Base-by-base conservation (phyloP, 1,139 yeast genomes). In the Suhomyces choctaworum region DNA sequence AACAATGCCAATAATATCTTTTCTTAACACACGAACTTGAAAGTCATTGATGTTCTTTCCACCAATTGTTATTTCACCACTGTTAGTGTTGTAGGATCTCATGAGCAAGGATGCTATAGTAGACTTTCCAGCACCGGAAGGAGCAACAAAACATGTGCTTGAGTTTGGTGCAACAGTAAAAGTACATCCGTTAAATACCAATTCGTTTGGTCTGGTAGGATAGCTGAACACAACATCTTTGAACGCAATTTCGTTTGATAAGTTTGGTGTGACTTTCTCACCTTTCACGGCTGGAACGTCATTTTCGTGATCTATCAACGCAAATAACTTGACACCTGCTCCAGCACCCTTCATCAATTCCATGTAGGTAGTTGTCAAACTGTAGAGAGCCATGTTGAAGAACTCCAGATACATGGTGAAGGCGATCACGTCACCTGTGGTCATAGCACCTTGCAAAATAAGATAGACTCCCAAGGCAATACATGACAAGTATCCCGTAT, bases 61-160 rank as follows among this genome's bases (percentile, higher is more conserved):
- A 36, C 90, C 95, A 33, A 89, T 68, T 3, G 66, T 57, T 25
- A 89, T 78, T 13, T 65, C 57, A 14, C 97, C 96, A 5, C 57
- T 40, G 35, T 64, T 62, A 2, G 72, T 56, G 38, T 76, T 71
- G 56, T 88, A 87, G 39, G 86, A 79, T 35, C 96, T 71, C 43
- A 88, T 68, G 15, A 89, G 60, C 31, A 89, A 62, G 6, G 88
- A 78, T 1, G 90, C 82, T 23, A 89, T 74, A 0, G 97, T 89
- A 4, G 95, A 84, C 54, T 89, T 89, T 13, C 97, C 97, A 39
- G 94, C 82, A 1, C 97, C 97, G 13, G 95, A 85, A 11, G 92
- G 86, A 1, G 97, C 97, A 11, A 88, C 96, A 36, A 89, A 73
- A 52, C 96, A 92, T 5, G 92, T 80, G 40, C 88, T 86, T 36